phyloP scores from a whole-genome alignment of 805 yeast genomes.

The Candida germanica region DNA sequence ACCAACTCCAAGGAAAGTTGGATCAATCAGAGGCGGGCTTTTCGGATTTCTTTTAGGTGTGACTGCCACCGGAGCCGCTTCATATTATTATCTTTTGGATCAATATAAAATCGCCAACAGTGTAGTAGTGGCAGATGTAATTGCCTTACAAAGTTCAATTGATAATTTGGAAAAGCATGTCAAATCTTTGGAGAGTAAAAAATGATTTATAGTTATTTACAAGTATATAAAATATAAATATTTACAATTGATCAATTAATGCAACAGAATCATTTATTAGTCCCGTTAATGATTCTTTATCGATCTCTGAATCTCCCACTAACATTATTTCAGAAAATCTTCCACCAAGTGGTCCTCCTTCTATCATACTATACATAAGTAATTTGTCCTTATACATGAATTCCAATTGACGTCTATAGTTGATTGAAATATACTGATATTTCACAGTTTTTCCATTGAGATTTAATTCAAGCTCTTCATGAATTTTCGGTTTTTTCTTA shows the following conservation, averaged over 20 bases:
- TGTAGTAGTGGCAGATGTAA: slow-evolving; percentile 71
- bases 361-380: slow-evolving; percentile 45
- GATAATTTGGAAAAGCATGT: slow-evolving; percentile 68
- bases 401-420: slow-evolving; percentile 45
- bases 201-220: slow-evolving; percentile 8
- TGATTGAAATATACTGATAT: slow-evolving; percentile 43
- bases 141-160: slow-evolving; percentile 66
- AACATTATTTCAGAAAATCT: slow-evolving; percentile 47
- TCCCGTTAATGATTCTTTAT: slow-evolving; percentile 19
- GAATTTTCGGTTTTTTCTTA: slow-evolving; percentile 28
- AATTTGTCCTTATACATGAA: slow-evolving; percentile 33
- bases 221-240: slow-evolving; percentile 1
- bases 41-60: slow-evolving; percentile 81
- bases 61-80: slow-evolving; percentile 66
- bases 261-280: slow-evolving; percentile 22
- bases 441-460: slow-evolving; percentile 36
- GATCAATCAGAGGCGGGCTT: slow-evolving; percentile 48
- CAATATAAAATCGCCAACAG: slow-evolving; percentile 72
- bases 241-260: slow-evolving; percentile 7
- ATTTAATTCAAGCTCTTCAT: slow-evolving; percentile 36
- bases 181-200: slow-evolving; percentile 50
- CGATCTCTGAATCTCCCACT: slow-evolving; percentile 27
- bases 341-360: slow-evolving; percentile 62
- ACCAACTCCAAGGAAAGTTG: slow-evolving; percentile 31
- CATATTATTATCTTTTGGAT: slow-evolving; percentile 75